Percentiles rank a stretch among this genome's conserved stretches.
These are phyloP conservation scores for Panicum virgatum DNA, from an alignment of 202 grass and related monocot genomes.

Conservation along the genomic window DNA sequence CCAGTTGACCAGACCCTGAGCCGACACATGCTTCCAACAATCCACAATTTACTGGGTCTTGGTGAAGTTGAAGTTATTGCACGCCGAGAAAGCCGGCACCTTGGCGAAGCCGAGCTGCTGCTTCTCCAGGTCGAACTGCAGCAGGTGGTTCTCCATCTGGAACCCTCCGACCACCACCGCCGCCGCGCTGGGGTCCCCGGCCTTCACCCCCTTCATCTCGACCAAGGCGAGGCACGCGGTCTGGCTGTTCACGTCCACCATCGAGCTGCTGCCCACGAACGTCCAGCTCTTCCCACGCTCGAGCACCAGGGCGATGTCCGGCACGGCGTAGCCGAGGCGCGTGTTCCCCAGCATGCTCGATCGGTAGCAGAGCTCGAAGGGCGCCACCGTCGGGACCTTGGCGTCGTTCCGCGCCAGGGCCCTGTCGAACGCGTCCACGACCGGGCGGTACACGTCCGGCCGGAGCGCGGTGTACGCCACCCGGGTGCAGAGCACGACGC, in stretches of 20 bases:
- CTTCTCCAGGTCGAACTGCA: conserved; percentile 56
- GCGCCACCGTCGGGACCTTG: conserved; percentile 34
- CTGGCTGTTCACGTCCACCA: conserved; percentile 37
- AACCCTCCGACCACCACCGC: conserved; percentile 50
- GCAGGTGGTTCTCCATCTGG: conserved; percentile 62
- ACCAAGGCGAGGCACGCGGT: conserved; percentile 63
- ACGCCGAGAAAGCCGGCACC: background rate
- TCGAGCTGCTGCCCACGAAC: conserved; percentile 43
- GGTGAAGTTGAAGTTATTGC: conserved; percentile 34
- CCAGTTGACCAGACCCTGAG: background rate
- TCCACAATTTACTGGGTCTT: background rate
- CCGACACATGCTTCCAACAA: background rate
- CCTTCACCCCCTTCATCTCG: conserved; percentile 42
- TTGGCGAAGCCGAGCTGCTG: conserved; percentile 36
- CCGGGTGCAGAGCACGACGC: conserved; percentile 44
- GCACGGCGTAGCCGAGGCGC: conserved; percentile 44
- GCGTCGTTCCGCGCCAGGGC: conserved; percentile 12
- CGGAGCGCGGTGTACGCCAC: conserved; percentile 46
- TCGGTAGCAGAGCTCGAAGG: conserved; percentile 51
- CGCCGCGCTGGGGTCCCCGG: background rate
- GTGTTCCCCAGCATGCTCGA: conserved; percentile 36
- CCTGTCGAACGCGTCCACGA: conserved; percentile 37
- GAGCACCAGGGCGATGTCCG: conserved; percentile 36
- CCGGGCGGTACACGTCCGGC: conserved; percentile 44
- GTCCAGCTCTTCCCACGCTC: conserved; percentile 55